Evolutionary conservation across 805 yeast species (phyloP).

Genomic region (Metschnikowia cerradonensis): DNA sequence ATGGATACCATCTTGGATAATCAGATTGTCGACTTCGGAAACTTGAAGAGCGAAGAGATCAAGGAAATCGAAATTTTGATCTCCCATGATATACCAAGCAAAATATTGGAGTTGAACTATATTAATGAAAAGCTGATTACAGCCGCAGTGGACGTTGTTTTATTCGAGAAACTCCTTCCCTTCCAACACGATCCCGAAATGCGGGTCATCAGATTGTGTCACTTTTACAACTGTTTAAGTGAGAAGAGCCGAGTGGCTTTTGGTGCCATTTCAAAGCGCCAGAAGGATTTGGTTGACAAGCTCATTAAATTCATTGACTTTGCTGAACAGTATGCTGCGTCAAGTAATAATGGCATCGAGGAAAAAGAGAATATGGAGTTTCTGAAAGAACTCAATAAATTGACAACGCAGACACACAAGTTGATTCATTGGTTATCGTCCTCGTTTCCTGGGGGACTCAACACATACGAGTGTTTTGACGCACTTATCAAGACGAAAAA

Average conservation of each 20-base stretch:
- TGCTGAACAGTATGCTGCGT: slow-evolving; percentile 37
- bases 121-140: slow-evolving; percentile 69
- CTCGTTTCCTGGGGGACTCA: slow-evolving; percentile 50
- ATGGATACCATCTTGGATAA: slow-evolving; percentile 18
- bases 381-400: slow-evolving; percentile 7
- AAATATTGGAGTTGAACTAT: slow-evolving; percentile 61
- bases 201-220: slow-evolving; percentile 53
- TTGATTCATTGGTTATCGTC: slow-evolving; percentile 59
- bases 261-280: slow-evolving; percentile 65
- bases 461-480: slow-evolving; percentile 48
- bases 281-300: slow-evolving; percentile 54
- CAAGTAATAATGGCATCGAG: slow-evolving; percentile 19
- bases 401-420: slow-evolving; percentile 43
- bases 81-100: slow-evolving; percentile 55
- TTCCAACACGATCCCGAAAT: slow-evolving; percentile 36
- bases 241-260: slow-evolving; percentile 61
- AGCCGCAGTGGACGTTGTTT: slow-evolving; percentile 54
- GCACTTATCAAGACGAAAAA: slow-evolving; percentile 54
- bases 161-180: slow-evolving; percentile 63
- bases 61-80: slow-evolving; percentile 30
- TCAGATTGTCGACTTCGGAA: slow-evolving; percentile 30
- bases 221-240: slow-evolving; percentile 46
- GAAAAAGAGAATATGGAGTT: slow-evolving; percentile 16
- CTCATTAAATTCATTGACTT: slow-evolving; percentile 46
- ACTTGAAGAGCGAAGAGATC: slow-evolving; percentile 20